These are phyloP conservation scores for Salix suchowensis DNA, from an alignment of 345 rosid genomes.

Conservation along the genomic window DNA sequence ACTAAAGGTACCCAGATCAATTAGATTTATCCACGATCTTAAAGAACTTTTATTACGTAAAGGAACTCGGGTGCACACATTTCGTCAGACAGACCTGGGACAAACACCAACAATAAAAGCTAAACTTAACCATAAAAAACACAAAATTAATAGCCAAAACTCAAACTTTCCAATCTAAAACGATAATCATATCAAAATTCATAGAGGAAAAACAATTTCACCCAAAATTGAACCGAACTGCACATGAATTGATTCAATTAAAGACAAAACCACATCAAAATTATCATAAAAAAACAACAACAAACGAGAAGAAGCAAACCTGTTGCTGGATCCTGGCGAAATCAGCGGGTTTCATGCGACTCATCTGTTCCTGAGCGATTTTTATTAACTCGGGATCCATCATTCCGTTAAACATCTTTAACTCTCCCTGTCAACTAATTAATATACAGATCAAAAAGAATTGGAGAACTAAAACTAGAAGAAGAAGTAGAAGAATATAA, in stretches of 20 bases:
- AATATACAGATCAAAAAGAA: neutral
- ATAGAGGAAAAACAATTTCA: neutral
- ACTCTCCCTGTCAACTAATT: neutral
- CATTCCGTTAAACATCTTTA: constrained; percentile 61
- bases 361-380: constrained; percentile 93
- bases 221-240: neutral
- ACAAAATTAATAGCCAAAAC: neutral
- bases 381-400: constrained; percentile 94
- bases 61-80: no score
- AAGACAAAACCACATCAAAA: neutral
- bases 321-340: constrained; percentile 41
- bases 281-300: neutral
- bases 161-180: neutral
- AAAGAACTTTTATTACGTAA: no score
- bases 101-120: neutral
- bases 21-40: no score
- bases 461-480: neutral
- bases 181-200: neutral
- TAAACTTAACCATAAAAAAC: neutral
- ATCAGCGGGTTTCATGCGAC: constrained; percentile 88
- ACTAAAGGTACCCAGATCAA: no score
- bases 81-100: no score
- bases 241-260: neutral
- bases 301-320: constrained; percentile 7
- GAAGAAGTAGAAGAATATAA: neutral